Evolutionary conservation across 2,329 filamentous ascomycete species (phyloP).

Genomic region (Pseudogymnoascus sp.): DNA sequence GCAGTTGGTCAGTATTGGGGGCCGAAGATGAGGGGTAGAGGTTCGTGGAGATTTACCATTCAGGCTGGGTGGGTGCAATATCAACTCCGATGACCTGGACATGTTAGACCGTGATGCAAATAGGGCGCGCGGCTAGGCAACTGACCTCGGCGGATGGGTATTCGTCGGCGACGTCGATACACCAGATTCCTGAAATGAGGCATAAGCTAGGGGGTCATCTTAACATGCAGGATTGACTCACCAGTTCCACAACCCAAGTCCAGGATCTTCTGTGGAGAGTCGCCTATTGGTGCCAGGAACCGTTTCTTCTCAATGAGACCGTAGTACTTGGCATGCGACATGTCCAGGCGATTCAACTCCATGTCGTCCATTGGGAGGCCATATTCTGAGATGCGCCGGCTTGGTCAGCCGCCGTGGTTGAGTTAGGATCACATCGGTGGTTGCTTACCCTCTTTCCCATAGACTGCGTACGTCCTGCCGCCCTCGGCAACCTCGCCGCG

Average conservation of each 20-base stretch:
- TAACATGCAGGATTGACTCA: conserved; percentile 18
- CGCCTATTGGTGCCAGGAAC: conserved; percentile 19
- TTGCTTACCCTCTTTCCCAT: conserved; percentile 29
- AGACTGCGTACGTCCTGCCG: conserved; percentile 30
- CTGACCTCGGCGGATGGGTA: conserved; percentile 15
- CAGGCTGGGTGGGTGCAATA: conserved; percentile 17
- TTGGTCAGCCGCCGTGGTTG: neutral
- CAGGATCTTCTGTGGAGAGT: conserved; percentile 28
- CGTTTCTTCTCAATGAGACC: conserved; percentile 15
- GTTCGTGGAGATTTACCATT: neutral
- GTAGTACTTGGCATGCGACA: conserved; percentile 33
- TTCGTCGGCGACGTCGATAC: neutral
- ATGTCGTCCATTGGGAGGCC: conserved; percentile 35
- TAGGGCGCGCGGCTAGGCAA: neutral
- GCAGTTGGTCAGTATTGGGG: neutral
- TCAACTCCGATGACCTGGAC: conserved; percentile 7
- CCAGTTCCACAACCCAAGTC: conserved; percentile 35
- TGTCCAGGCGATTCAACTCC: conserved; percentile 35
- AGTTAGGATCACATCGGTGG: neutral
- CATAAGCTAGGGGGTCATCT: neutral
- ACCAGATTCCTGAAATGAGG: neutral
- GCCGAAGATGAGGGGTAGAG: neutral
- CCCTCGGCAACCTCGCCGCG: conserved; percentile 26
- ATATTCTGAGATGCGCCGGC: conserved; percentile 27
- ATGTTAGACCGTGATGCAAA: neutral